These are phyloP conservation scores for Pholiota adiposa DNA, from an alignment of 1,284 basidiomycete species.

Conservation along the genomic window DNA sequence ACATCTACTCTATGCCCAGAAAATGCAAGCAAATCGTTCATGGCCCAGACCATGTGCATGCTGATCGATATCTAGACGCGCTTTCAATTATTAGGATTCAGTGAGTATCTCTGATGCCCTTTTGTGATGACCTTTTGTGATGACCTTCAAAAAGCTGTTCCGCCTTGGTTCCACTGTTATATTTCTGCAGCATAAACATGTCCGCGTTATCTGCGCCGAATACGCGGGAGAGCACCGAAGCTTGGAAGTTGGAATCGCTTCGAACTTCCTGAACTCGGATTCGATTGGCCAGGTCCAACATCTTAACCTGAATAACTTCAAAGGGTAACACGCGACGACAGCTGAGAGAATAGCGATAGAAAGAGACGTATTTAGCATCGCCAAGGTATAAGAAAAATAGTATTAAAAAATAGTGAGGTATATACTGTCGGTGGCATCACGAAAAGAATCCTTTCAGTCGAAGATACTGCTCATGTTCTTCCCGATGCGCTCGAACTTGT, in stretches of 20 bases:
- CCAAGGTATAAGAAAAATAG: background rate
- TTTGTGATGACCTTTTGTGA: background rate
- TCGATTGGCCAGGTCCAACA: background rate
- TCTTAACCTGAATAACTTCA: background rate
- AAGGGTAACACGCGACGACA: background rate
- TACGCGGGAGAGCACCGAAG: background rate
- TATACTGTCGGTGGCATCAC: slow-evolving; percentile 6
- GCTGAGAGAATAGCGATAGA: background rate
- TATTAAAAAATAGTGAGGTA: background rate
- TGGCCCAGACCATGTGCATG: background rate
- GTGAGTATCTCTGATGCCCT: background rate
- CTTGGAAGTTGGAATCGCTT: background rate
- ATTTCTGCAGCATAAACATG: background rate
- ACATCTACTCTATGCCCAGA: background rate
- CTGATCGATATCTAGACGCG: too few species aligned
- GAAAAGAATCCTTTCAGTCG: slow-evolving; percentile 36
- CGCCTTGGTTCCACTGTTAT: too few species aligned
- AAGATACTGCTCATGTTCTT: slow-evolving; percentile 53
- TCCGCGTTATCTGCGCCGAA: background rate
- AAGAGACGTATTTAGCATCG: background rate
- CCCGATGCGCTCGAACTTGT: slow-evolving; percentile 45
- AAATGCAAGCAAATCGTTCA: background rate
- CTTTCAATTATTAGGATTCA: background rate
- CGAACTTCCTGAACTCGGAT: background rate
- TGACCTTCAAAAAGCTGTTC: too few species aligned